Base-by-base conservation (phyloP, 2,329 filamentous ascomycete species). In the Scytalidium sp. region DNA sequence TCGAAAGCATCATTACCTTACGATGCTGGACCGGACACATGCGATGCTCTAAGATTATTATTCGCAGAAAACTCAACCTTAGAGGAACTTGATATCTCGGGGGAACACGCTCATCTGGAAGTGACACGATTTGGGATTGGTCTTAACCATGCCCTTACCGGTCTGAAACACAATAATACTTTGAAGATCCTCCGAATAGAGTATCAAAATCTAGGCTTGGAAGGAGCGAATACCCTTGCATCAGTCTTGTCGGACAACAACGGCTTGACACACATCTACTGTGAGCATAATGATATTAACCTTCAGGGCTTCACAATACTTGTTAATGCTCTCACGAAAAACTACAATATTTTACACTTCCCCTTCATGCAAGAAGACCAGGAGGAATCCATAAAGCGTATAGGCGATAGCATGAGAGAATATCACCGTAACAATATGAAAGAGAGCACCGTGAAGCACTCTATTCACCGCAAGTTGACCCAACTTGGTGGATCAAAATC, bases 261-360 rank as follows among this genome's bases (percentile, higher is more conserved):
- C 2, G 79, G 78, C 1, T 68, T 90, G 4, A 74, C 77, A 21
- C 81, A 88, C 61, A 73, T 90, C 5, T 76, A 87, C 58, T 89
- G 85, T 64, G 84, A 86, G 54, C 83, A 86, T 64, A 90, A 90
- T 60, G 81, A 83, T 48, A 86, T 88, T 49, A 84, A 83, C 42
- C 72, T 88, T n/a, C 81, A 85, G 55, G 84, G 83, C 1, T 84
- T 87, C 55, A 87, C 83, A 0, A 82, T 84, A 46, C 69, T 88
- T 6, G 81, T 89, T 45, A 85, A 88, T 59, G 78, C 83, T 17
- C 67, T 89, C n/a, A 76, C 84, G 51, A 78, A 76, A 40, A 90
- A 90, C 59, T 78, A 75, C 2, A 80, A 78, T 0, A 64, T 89
- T 1, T 63, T 87, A 13, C 78, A 78, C 56, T 73, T 89, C 27